A percentile compares a stretch with the other conserved stretches of the same genome.
Evolutionary conservation across 257 asterid genomes (phyloP).

Genomic region (Nicotiana sylvestris): DNA sequence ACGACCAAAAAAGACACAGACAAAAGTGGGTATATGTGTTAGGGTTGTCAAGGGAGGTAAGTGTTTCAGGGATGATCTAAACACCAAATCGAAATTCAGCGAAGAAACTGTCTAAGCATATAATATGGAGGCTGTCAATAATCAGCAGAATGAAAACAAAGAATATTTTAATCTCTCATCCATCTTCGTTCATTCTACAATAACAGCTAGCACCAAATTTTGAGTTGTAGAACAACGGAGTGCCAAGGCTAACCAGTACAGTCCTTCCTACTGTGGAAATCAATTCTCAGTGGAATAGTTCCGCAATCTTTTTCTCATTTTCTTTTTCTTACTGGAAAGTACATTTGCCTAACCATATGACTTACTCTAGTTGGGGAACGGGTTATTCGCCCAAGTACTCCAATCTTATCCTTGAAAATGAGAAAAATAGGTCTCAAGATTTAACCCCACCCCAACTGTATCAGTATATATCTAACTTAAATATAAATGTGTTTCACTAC

Average conservation of each 20-base stretch:
- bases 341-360: background rate
- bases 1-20: background rate
- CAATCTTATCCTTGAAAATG: background rate
- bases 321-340: no score
- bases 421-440: background rate
- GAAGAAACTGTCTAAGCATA: background rate
- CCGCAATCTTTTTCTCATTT: background rate
- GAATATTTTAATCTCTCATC: background rate
- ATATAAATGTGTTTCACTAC: background rate
- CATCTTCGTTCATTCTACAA: background rate
- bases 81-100: background rate
- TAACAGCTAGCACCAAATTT: background rate
- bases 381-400: background rate
- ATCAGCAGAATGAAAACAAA: background rate
- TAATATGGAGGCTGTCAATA: background rate
- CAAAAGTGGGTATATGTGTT: background rate
- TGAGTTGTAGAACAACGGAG: background rate
- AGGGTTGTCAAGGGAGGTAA: background rate
- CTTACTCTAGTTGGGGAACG: background rate
- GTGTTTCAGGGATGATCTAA: background rate
- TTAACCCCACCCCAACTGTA: background rate
- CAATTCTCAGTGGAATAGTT: background rate
- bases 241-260: background rate
- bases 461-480: background rate
- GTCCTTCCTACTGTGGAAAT: background rate